These are phyloP conservation scores for Astrothelium macrocarpum DNA, from an alignment of 495 filamentous ascomycete genomes.

Conservation along the genomic window DNA sequence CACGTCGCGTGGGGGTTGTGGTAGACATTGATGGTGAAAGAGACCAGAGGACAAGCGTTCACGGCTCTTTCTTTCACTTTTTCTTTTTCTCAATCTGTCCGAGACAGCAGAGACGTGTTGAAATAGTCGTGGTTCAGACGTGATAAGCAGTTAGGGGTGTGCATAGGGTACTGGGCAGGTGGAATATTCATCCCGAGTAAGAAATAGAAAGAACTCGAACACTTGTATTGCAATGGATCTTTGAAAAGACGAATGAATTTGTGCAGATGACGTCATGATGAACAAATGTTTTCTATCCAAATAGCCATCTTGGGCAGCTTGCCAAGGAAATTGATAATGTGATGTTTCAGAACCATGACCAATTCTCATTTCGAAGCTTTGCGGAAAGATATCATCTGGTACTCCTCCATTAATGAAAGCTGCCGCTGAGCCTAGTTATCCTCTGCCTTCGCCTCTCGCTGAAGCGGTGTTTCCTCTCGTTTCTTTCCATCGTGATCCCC, in stretches of 20 bases:
- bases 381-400: background rate
- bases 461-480: background rate
- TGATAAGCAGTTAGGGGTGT: too few relatives aligned
- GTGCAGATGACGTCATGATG: background rate
- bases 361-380: background rate
- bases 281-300: background rate
- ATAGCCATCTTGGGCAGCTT: background rate
- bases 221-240: background rate
- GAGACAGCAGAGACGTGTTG: too few relatives aligned
- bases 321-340: too few relatives aligned
- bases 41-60: too few relatives aligned
- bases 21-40: background rate
- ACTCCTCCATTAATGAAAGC: background rate
- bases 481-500: constrained; percentile 1
- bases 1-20: background rate
- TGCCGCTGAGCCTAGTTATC: background rate
- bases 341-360: too few relatives aligned
- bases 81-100: too few relatives aligned
- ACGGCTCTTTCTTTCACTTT: background rate
- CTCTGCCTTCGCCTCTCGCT: background rate
- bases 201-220: background rate
- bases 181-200: background rate
- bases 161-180: background rate
- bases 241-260: background rate
- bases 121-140: too few relatives aligned